A percentile compares a stretch with the other conserved stretches of the same genome.
phyloP scores from a whole-genome alignment of 2,329 filamentous ascomycete species.

The Ustulina deusta region DNA sequence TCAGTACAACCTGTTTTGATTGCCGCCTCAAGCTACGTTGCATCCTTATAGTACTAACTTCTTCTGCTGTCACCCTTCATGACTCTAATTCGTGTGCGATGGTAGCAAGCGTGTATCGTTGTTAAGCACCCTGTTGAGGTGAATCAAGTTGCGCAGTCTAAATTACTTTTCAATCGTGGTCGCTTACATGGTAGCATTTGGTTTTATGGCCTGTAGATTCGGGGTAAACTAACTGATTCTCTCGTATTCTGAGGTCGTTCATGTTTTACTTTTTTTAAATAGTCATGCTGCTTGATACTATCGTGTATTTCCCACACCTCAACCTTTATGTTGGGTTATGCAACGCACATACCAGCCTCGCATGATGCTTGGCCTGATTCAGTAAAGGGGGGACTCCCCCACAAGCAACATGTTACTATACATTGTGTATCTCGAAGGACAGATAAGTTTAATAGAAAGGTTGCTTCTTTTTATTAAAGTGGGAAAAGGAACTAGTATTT shows the following conservation, averaged over 20 bases:
- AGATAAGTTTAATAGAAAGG: background rate
- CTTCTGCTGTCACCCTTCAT: background rate
- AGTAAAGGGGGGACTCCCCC: background rate
- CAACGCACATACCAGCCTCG: background rate
- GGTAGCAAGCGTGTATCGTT: constrained; percentile 10
- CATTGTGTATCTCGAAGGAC: background rate
- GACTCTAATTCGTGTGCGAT: constrained; percentile 4
- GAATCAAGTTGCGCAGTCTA: background rate
- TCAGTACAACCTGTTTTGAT: constrained; percentile 41
- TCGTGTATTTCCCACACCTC: background rate
- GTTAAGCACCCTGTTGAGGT: background rate
- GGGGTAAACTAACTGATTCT: background rate
- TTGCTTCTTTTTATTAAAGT: background rate
- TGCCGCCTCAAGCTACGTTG: constrained; percentile 46
- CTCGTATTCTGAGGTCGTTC: background rate
- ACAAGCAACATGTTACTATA: background rate
- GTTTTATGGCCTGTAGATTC: background rate
- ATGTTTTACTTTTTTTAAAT: background rate
- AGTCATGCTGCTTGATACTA: background rate
- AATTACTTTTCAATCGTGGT: background rate
- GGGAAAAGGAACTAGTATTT: too few species aligned
- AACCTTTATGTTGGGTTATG: constrained; percentile 7
- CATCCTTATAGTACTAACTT: background rate
- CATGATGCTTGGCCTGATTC: background rate
- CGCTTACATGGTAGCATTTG: background rate